phyloP scores from a whole-genome alignment of 345 rosid genomes.

The Lepidium aucheri region DNA sequence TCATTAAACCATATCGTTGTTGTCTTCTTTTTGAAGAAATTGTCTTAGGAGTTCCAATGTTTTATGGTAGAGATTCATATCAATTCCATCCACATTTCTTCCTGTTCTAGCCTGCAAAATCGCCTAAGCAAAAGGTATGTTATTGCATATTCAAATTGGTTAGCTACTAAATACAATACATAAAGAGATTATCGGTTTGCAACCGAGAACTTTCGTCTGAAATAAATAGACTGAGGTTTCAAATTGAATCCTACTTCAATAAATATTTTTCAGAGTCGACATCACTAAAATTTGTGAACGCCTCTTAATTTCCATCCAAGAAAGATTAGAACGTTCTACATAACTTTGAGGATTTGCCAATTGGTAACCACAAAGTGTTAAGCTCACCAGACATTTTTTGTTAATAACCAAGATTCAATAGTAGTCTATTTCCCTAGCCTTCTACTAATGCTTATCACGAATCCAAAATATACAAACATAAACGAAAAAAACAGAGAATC shows the following conservation, averaged over 20 bases:
- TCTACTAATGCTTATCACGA: too few relatives aligned
- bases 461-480: not conserved
- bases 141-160: not conserved
- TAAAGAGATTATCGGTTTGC: not conserved
- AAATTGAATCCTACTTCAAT: not conserved
- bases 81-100: slow-evolving; percentile 75
- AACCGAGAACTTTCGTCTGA: not conserved
- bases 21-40: slow-evolving; percentile 32
- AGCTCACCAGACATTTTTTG: not conserved
- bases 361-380: not conserved
- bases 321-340: not conserved
- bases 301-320: not conserved
- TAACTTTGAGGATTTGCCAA: not conserved
- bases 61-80: slow-evolving; percentile 63
- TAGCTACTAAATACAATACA: not conserved
- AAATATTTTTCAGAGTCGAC: not conserved
- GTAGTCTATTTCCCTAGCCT: too few relatives aligned
- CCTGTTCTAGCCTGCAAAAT: slow-evolving; percentile 70
- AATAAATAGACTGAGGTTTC: not conserved
- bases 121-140: slow-evolving; percentile 36
- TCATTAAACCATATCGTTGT: slow-evolving; percentile 1
- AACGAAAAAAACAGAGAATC: not conserved
- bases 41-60: slow-evolving; percentile 51
- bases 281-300: not conserved
- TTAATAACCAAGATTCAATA: too few relatives aligned